Evolutionary conservation across 495 filamentous ascomycete genomes (phyloP), one percentile per base, ranked within the genome.

Genomic region (Pseudotulostoma volvatum): DNA sequence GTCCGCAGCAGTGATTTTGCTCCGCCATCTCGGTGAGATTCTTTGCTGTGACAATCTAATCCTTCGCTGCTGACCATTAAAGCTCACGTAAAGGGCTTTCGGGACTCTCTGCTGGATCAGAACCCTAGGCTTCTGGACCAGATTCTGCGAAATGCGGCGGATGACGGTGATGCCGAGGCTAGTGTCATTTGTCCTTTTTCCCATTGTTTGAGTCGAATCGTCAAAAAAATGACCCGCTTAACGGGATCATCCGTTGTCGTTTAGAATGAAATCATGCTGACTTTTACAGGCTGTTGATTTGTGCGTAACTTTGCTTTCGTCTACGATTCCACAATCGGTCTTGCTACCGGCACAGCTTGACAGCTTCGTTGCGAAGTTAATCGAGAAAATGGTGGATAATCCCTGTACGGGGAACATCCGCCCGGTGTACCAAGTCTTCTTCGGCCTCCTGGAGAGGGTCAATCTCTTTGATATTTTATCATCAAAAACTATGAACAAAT

Each of bases 231-330:
- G n/a, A n/a, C n/a, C n/a, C n/a, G n/a, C n/a, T n/a, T n/a, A n/a
- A n/a, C n/a, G n/a, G n/a, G n/a, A n/a, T n/a, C n/a, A n/a, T n/a
- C n/a, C n/a, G n/a, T n/a, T n/a, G n/a, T n/a, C n/a, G n/a, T n/a
- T n/a, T n/a, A n/a, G n/a, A n/a, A n/a, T n/a, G n/a, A n/a, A n/a
- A n/a, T n/a, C n/a, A n/a, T n/a, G n/a, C 47, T 49, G 9, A 45
- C 18, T 1, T 4, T 14, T 11, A n/a, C 21, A 72, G 68, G 61
- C 58, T 40, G 25, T 48, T 20, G 28, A 52, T 1, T 34, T 56
- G 40, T 70, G 65, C 38, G 48, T 57, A 23, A 47, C 57, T 16
- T 34, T 71, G 7, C 54, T 73, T 4, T 64, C 65, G 3, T 48
- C 45, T 9, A 57, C 65, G 11, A 46, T 68, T 5, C 60, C 64